Evolutionary conservation across 2,329 filamentous ascomycete species (phyloP).

Genomic region (Talaromyces islandicus): DNA sequence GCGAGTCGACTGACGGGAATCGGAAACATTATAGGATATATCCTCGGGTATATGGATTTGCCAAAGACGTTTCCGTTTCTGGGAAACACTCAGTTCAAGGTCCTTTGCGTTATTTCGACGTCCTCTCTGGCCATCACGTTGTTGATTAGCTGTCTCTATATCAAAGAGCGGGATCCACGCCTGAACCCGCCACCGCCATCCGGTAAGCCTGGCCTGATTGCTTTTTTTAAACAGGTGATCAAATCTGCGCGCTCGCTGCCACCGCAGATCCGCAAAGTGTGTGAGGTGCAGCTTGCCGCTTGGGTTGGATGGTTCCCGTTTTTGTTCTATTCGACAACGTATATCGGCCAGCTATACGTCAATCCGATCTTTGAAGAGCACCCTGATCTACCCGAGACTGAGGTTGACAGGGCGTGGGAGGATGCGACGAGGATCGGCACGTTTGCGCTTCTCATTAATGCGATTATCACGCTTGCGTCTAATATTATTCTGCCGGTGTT

Average conservation of each 20-base stretch:
- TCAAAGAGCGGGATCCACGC: constrained; percentile 75
- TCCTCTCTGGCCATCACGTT: constrained; percentile 66
- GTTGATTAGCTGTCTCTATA: constrained; percentile 59
- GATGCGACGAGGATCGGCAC: constrained; percentile 80
- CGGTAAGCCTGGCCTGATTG: constrained; percentile 59
- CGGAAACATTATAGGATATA: constrained; percentile 85
- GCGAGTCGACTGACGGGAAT: constrained; percentile 78
- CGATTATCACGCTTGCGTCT: constrained; percentile 72
- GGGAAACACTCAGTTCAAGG: constrained; percentile 85
- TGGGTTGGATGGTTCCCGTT: constrained; percentile 97
- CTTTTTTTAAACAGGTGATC: constrained; percentile 75
- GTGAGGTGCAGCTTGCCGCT: constrained; percentile 73
- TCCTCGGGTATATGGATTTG: constrained; percentile 78
- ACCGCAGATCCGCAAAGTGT: constrained; percentile 75
- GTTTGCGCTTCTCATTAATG: constrained; percentile 82
- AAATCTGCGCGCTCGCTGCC: constrained; percentile 72
- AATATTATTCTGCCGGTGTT: constrained; percentile 83
- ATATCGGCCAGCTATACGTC: constrained; percentile 87
- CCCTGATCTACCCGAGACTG: constrained; percentile 66
- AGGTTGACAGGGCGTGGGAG: constrained; percentile 77
- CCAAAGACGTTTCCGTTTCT: constrained; percentile 70
- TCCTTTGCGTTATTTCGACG: constrained; percentile 79
- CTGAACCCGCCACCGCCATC: constrained; percentile 59
- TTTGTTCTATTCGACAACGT: constrained; percentile 91
- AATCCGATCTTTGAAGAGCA: constrained; percentile 73